Conservation (phyloP, 495 filamentous ascomycete species). For the Cetradonia linearis region DNA sequence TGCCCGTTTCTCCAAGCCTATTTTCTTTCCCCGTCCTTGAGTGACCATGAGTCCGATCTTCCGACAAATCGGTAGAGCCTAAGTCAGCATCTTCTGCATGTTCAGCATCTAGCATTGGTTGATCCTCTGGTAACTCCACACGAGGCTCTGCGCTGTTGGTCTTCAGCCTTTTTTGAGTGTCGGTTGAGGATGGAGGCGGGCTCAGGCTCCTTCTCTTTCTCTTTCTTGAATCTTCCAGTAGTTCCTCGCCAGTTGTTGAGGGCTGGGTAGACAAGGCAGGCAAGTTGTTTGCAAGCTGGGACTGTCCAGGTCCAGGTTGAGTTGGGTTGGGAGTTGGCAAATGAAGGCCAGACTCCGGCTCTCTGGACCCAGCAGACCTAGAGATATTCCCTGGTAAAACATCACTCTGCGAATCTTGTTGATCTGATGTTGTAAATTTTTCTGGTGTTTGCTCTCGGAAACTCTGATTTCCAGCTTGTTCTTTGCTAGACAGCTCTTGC, state of each 20-base stretch:
- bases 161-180: slow-evolving; percentile 38
- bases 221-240: slow-evolving; percentile 53
- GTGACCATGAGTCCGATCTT: slow-evolving; percentile 6
- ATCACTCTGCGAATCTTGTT: not conserved
- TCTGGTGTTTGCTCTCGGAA: not conserved
- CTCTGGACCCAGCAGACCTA: not conserved
- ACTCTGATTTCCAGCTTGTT: not conserved
- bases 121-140: slow-evolving; percentile 29
- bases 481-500: not conserved
- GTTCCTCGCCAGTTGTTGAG: slow-evolving; percentile 26
- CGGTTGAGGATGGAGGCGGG: slow-evolving; percentile 47
- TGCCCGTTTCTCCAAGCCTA: not conserved
- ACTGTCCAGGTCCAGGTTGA: not conserved
- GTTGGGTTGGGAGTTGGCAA: slow-evolving; percentile 10
- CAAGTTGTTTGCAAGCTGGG: slow-evolving; percentile 30
- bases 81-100: slow-evolving; percentile 23
- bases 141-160: slow-evolving; percentile 28
- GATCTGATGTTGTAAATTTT: not conserved
- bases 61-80: not conserved
- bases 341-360: slow-evolving; percentile 7
- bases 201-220: slow-evolving; percentile 65
- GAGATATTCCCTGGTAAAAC: not conserved
- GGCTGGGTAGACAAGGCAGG: slow-evolving; percentile 16
- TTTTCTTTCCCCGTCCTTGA: not conserved
- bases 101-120: not conserved